A percentile compares a stretch with the other conserved stretches of the same genome.
phyloP scores from a whole-genome alignment of 805 yeast species.

The Lipomyces sp. region DNA sequence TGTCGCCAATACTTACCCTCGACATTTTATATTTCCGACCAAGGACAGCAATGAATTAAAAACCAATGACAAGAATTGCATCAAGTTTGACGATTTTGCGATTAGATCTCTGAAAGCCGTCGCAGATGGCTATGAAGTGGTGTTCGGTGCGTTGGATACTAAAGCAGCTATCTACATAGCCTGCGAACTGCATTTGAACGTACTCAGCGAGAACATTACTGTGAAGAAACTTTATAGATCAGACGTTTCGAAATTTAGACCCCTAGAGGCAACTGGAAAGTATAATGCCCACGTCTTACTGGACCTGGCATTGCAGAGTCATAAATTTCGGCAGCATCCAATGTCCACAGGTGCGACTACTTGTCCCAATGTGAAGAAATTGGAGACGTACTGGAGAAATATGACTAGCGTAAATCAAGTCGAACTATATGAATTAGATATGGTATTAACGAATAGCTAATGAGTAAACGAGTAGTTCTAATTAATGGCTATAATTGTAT shows the following conservation, averaged over 20 bases:
- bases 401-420: constrained; percentile 18
- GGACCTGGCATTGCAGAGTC: constrained; percentile 15
- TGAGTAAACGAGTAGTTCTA: background rate
- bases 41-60: background rate
- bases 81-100: constrained; percentile 25
- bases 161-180: constrained; percentile 13
- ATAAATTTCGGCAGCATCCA: constrained; percentile 7
- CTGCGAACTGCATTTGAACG: constrained; percentile 15
- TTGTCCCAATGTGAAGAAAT: constrained; percentile 20
- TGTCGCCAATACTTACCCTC: constrained; percentile 17
- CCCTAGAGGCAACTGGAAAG: background rate
- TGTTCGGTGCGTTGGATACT: constrained; percentile 27
- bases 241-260: constrained; percentile 19
- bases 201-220: constrained; percentile 10
- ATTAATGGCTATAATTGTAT: background rate
- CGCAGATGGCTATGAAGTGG: constrained; percentile 17
- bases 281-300: constrained; percentile 19
- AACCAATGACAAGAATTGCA: background rate
- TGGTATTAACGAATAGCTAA: constrained; percentile 5
- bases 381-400: constrained; percentile 18
- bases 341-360: background rate
- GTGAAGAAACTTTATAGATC: constrained; percentile 18
- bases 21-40: constrained; percentile 4
- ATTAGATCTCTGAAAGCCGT: constrained; percentile 9
- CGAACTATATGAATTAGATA: constrained; percentile 23